Evolutionary conservation across 2,329 filamentous ascomycete species (phyloP).

Genomic region (Alternaria alternata): DNA sequence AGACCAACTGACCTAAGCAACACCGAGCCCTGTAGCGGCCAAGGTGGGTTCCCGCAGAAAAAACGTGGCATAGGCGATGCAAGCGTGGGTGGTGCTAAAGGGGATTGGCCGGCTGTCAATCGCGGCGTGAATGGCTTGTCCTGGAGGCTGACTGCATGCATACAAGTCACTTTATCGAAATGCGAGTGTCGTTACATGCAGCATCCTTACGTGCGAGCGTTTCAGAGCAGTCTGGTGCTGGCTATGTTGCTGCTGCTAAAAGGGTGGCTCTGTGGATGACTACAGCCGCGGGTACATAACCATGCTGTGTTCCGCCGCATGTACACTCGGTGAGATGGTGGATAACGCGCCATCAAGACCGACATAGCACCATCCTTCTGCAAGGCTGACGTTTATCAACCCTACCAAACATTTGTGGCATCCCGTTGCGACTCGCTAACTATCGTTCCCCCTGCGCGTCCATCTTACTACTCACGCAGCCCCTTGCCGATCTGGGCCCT

Average conservation of each 20-base stretch:
- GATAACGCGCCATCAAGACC: background rate
- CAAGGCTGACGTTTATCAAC: slow-evolving; percentile 9
- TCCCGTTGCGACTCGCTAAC: slow-evolving; percentile 6
- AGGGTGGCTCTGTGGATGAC: slow-evolving; percentile 5
- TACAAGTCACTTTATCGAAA: slow-evolving; percentile 14
- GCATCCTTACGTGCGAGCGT: slow-evolving; percentile 25
- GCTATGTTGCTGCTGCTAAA: slow-evolving; percentile 16
- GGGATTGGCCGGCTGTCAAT: background rate
- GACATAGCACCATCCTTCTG: slow-evolving; percentile 1
- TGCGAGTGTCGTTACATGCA: slow-evolving; percentile 25
- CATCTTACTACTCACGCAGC: slow-evolving; percentile 27
- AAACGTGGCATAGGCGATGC: slow-evolving; percentile 17
- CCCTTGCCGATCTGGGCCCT: slow-evolving; percentile 36
- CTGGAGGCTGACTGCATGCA: slow-evolving; percentile 23
- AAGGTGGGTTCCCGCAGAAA: slow-evolving; percentile 16
- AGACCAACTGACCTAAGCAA: background rate
- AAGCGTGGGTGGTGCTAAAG: slow-evolving; percentile 10
- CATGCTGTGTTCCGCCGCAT: background rate
- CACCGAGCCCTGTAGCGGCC: slow-evolving; percentile 12
- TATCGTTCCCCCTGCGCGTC: slow-evolving; percentile 20
- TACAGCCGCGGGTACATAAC: slow-evolving; percentile 2
- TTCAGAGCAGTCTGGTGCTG: slow-evolving; percentile 17
- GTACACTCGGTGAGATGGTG: background rate
- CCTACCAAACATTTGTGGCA: slow-evolving; percentile 4
- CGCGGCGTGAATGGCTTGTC: slow-evolving; percentile 6